Base-by-base conservation (phyloP, 2,329 filamentous ascomycete species). In the Penicillium sp. region DNA sequence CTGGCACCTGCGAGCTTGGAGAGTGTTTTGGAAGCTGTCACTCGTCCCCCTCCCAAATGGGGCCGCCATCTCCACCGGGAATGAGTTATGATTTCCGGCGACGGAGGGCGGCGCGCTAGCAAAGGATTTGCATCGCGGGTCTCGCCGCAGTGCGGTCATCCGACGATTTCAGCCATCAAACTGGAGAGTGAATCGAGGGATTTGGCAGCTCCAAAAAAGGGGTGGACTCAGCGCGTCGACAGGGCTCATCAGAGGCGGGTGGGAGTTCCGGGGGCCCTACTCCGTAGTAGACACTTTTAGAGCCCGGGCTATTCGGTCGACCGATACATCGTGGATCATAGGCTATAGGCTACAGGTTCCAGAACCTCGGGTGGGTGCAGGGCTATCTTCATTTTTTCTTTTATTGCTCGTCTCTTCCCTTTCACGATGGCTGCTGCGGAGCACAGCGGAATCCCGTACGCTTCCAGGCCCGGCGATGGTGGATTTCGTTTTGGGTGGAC, bases 271-370 rank as follows among this genome's bases (percentile, higher is more conserved):
- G 10, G 24, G 2, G 18, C 21, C 36, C 21, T 26, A 40, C 20
- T 21, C 24, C 24, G 24, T 27, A 27, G 6, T 6, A 27, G 10
- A 10, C 10, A 27, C 24, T n/a, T n/a, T 23, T 37, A n/a, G 34
- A 37, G 21, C 34, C 34, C 34, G 34, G 34, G 20, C 34, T 37
- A 37, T 40, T 15, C n/a, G 17, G 24, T 18, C 27, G 46, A 40
- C 34, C 21, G 23, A 48, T 46, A 27, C 52, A 53, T 56, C 54
- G 54, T 54, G 54, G 54, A 58, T 55, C 55, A 55, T 54, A 36
- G n/a, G n/a, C n/a, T n/a, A n/a, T n/a, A 44, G 7, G n/a, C 20
- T 21, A 24, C 24, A 36, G 33, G 51, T 46, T 52, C 51, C 56
- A 54, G 29, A 45, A 17, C 44, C 33, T 49, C 51, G 54, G 54